These are phyloP conservation scores for Fusarium torreyae DNA, from an alignment of 2,329 filamentous ascomycete genomes.

Conservation along the genomic window DNA sequence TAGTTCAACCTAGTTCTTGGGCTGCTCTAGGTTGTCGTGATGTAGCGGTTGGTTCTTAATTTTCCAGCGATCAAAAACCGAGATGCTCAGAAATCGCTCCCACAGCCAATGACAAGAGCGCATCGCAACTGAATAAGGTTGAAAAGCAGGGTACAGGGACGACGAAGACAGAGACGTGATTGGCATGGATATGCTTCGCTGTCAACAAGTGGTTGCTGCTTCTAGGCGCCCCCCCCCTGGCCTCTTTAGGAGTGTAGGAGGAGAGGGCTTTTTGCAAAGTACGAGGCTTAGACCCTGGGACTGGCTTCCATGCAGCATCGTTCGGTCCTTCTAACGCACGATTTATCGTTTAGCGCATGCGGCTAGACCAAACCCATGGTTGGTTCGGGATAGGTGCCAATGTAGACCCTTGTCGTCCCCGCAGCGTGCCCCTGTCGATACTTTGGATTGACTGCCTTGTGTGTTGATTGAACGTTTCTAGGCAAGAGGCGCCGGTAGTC, in stretches of 20 bases:
- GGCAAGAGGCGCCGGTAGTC: conserved; percentile 40
- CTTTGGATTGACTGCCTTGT: conserved; percentile 28
- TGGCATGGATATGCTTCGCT: conserved; percentile 40
- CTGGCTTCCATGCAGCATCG: conserved; percentile 50
- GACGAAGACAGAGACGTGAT: conserved; percentile 30
- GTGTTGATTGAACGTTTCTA: conserved; percentile 26
- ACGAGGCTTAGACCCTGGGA: conserved; percentile 49
- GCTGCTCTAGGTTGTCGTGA: conserved; percentile 21
- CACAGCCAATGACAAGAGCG: conserved; percentile 26
- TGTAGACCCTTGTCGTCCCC: conserved; percentile 40
- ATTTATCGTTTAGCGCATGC: conserved; percentile 47
- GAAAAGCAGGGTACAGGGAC: conserved; percentile 34
- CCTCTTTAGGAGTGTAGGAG: conserved; percentile 27
- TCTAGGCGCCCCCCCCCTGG: conserved; percentile 35
- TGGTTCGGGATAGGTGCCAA: conserved; percentile 43
- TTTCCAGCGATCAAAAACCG: conserved; percentile 34
- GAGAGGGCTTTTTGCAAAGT: conserved; percentile 49
- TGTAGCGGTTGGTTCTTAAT: conserved; percentile 35
- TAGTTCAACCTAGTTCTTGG: conserved; percentile 5
- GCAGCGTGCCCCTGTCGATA: conserved; percentile 44
- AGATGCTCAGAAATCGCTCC: conserved; percentile 21
- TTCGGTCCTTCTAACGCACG: conserved; percentile 52
- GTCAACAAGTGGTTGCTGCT: conserved; percentile 28
- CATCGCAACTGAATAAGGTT: conserved; percentile 38
- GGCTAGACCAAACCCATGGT: conserved; percentile 36